A percentile compares a stretch with the other conserved stretches of the same genome.
These are phyloP conservation scores for Pseudocercospora macadamiae DNA, from an alignment of 2,329 filamentous ascomycete species.

Conservation along the genomic window DNA sequence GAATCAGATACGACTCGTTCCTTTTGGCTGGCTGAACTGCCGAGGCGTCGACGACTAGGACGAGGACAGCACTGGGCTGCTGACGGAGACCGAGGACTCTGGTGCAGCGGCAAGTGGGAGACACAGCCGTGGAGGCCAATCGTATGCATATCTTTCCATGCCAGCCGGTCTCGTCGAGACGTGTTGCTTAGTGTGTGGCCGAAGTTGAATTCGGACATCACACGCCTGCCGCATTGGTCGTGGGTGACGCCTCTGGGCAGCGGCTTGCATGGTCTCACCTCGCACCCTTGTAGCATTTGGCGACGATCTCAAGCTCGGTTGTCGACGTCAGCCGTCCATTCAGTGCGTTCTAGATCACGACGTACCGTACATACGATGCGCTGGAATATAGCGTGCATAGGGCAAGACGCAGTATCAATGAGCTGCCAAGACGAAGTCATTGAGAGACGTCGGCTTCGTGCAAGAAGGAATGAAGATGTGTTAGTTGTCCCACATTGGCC, in stretches of 20 bases:
- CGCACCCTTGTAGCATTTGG: slow-evolving; percentile 15
- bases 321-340: slow-evolving; percentile 19
- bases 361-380: background rate
- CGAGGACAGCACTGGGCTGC: background rate
- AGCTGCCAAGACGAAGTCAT: background rate
- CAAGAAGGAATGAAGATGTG: background rate
- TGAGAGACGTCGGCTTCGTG: background rate
- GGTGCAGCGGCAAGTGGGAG: background rate
- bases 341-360: slow-evolving; percentile 4
- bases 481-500: background rate
- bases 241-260: background rate
- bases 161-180: background rate
- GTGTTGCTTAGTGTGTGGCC: slow-evolving; percentile 2
- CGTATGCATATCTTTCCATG: background rate
- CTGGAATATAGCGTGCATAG: background rate
- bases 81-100: slow-evolving; percentile 13
- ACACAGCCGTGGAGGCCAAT: slow-evolving; percentile 2
- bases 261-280: background rate
- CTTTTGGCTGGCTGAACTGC: slow-evolving; percentile 7
- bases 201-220: slow-evolving; percentile 5
- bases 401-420: background rate
- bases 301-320: slow-evolving; percentile 19
- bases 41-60: slow-evolving; percentile 3
- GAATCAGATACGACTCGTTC: slow-evolving; percentile 8
- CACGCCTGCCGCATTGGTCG: slow-evolving; percentile 1